Conservation (phyloP, 2,329 filamentous ascomycete species). For the Beauveria rudraprayagi region DNA sequence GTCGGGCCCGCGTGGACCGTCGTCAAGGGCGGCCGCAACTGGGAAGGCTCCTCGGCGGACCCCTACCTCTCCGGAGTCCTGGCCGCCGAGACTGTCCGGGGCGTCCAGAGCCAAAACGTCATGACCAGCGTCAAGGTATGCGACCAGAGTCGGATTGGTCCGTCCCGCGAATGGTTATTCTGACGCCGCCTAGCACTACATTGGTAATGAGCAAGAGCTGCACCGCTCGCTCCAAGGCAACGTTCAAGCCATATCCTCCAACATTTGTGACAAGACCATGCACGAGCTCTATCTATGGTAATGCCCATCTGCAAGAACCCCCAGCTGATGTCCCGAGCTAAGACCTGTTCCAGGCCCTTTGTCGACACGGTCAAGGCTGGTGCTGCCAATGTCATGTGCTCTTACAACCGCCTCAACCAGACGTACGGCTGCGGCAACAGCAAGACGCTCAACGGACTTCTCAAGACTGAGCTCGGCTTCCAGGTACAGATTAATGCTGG, state of each 20-base stretch:
- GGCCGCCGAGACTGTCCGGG: slow-evolving; percentile 61
- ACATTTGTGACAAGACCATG: slow-evolving; percentile 53
- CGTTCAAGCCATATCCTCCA: slow-evolving; percentile 46
- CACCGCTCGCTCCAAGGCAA: slow-evolving; percentile 56
- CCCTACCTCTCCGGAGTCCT: slow-evolving; percentile 64
- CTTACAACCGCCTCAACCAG: slow-evolving; percentile 65
- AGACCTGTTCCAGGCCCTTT: slow-evolving; percentile 46
- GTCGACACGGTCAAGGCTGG: slow-evolving; percentile 58
- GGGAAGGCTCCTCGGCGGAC: slow-evolving; percentile 67
- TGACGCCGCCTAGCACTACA: slow-evolving; percentile 51
- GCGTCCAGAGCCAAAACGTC: slow-evolving; percentile 70
- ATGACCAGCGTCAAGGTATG: slow-evolving; percentile 62
- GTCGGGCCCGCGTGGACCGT: slow-evolving; percentile 65
- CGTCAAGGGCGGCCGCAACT: slow-evolving; percentile 63
- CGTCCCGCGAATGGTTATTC: neutral
- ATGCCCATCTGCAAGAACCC: slow-evolving; percentile 9
- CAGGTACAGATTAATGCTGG: slow-evolving; percentile 20
- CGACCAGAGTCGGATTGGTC: too few species aligned
- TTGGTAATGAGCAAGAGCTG: slow-evolving; percentile 72
- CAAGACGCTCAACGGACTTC: slow-evolving; percentile 55
- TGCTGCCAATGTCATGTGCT: slow-evolving; percentile 50
- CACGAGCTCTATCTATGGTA: slow-evolving; percentile 59
- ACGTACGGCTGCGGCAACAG: slow-evolving; percentile 66
- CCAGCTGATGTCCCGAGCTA: neutral
- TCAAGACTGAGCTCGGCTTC: slow-evolving; percentile 55